Base-by-base conservation (phyloP, 495 filamentous ascomycete genomes). In the Melanomma pulvis-pyrius region DNA sequence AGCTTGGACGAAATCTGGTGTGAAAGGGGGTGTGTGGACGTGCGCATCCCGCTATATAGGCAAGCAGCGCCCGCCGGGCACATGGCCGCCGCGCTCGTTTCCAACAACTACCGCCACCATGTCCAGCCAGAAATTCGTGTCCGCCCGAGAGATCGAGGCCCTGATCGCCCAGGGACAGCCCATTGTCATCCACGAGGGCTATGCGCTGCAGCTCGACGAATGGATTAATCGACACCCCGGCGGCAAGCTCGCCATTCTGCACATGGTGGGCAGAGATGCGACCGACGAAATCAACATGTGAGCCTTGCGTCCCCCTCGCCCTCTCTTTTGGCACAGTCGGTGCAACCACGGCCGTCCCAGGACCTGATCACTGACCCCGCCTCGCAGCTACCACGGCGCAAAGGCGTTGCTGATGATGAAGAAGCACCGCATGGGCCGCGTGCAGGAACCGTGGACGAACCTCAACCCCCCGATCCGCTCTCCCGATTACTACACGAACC, bases 181-280 rank as follows among this genome's bases (percentile, higher is more conserved):
- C 8, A 80, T 82, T 46, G 75, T 82, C 71, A 80, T 83, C 52
- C 74, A 71, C 52, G 71, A 82, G 26, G 78, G 77, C 46, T 58
- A 66, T 19, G 79, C 81, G n/a, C 74, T 83, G 28, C 71, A 71
- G 50, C 76, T 82, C 52, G 75, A 80, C 61, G 66, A 67, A 7
- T 83, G 80, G 81, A 73, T 81, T 47, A 64, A 76, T 58, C 74
- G 73, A 36, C 81, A 83, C 67, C 81, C 81, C 0, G 81, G 81
- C 15, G 81, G 81, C 22, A 64, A 72, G 1, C 56, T 81, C 29
- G 77, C 78, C 1, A 79, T 83, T 47, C 61, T 78, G 67, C 81
- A 83, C 67, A 82, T 82, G 80, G 75, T 82, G 1, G 81, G 81
- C 32, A 77, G 74, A 70, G 81, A 83, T 74, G 80, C 80, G 53